Conservation (phyloP, 371 early-diverging fungal genomes). For the Rhizopus microsporus region DNA sequence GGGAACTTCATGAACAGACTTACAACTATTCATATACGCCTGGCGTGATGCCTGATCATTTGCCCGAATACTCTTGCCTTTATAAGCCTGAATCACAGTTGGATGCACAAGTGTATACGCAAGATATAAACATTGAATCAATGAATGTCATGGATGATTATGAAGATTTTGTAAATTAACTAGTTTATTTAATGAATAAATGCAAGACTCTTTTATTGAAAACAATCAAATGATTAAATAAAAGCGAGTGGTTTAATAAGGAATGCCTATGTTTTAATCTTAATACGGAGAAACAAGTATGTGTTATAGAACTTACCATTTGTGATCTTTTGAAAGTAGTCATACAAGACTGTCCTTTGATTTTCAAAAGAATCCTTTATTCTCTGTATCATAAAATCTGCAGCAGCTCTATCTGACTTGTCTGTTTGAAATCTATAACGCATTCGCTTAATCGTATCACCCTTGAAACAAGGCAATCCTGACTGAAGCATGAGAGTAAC, state of each 20-base stretch:
- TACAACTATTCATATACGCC: slow-evolving; percentile 81
- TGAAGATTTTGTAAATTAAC: slow-evolving; percentile 35
- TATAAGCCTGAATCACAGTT: slow-evolving; percentile 61
- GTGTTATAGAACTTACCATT: slow-evolving; percentile 66
- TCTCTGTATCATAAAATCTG: slow-evolving; percentile 90
- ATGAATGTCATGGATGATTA: slow-evolving; percentile 33
- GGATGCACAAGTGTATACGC: slow-evolving; percentile 16
- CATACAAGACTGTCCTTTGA: slow-evolving; percentile 81
- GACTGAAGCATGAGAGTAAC: slow-evolving; percentile 94
- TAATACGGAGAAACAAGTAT: background rate
- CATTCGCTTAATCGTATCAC: slow-evolving; percentile 85
- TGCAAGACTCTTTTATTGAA: too few species aligned
- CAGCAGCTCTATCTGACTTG: slow-evolving; percentile 88
- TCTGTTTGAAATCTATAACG: slow-evolving; percentile 92
- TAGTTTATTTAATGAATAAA: background rate
- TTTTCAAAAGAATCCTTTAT: slow-evolving; percentile 94
- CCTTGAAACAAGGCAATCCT: slow-evolving; percentile 97
- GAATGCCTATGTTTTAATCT: slow-evolving; percentile 7
- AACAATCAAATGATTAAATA: too few species aligned
- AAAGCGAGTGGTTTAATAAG: slow-evolving; percentile 4
- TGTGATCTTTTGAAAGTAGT: slow-evolving; percentile 86
- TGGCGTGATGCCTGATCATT: slow-evolving; percentile 51
- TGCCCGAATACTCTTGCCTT: slow-evolving; percentile 74
- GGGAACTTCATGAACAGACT: slow-evolving; percentile 94
- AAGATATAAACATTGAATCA: slow-evolving; percentile 15